Conservation (phyloP, 2,329 filamentous ascomycete species). For the Aspergillus tanneri region DNA sequence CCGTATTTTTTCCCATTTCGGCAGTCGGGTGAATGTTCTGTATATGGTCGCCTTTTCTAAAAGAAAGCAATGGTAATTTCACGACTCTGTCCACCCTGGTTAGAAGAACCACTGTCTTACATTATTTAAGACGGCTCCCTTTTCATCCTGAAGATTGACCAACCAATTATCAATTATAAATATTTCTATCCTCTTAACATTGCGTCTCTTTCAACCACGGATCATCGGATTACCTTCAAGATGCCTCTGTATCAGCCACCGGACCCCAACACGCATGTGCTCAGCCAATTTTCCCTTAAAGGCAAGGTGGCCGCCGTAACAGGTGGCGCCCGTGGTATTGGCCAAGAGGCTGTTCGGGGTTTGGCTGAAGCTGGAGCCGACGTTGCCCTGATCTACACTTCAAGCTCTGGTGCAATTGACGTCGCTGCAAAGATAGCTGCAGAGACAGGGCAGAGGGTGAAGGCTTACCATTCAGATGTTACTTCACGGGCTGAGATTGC, state of each 20-base stretch:
- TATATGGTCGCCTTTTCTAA: too few relatives aligned
- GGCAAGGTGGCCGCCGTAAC: constrained; percentile 25
- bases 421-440: background rate
- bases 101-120: too few relatives aligned
- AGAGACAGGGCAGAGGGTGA: background rate
- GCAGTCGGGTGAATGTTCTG: too few relatives aligned
- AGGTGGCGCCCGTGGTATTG: constrained; percentile 22
- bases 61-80: too few relatives aligned
- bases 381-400: constrained; percentile 2
- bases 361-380: constrained; percentile 6
- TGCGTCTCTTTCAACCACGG: too few relatives aligned
- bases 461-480: constrained; percentile 7
- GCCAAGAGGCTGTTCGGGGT: constrained; percentile 14
- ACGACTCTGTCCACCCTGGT: too few relatives aligned
- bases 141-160: too few relatives aligned
- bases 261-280: constrained; percentile 12
- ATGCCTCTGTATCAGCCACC: constrained; percentile 20
- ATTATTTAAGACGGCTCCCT: too few relatives aligned
- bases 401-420: background rate
- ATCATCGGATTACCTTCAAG: too few relatives aligned
- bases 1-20: too few relatives aligned
- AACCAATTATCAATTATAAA: too few relatives aligned
- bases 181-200: too few relatives aligned
- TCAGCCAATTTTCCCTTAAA: constrained; percentile 20
- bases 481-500: background rate